Conservation (phyloP, 2,329 filamentous ascomycete genomes). For the Thelonectria discophora region DNA sequence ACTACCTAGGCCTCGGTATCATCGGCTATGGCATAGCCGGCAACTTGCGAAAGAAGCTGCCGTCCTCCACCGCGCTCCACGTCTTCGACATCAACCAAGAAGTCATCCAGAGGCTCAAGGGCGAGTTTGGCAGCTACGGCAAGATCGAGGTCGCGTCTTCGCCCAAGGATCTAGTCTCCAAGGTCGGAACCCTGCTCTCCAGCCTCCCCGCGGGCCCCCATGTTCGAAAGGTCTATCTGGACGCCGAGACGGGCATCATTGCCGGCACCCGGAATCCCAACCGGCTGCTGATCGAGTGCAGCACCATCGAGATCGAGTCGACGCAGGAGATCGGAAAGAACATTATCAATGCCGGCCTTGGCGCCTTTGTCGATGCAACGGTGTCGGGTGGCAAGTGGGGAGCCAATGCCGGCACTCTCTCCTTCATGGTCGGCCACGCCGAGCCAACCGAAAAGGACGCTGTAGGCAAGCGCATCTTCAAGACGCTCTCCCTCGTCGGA, state of each 20-base stretch:
- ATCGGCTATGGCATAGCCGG: constrained; percentile 18
- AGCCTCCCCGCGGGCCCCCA: constrained; percentile 8
- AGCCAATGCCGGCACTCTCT: constrained; percentile 12
- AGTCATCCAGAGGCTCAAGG: neutral
- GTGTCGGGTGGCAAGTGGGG: constrained; percentile 17
- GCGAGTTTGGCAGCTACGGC: constrained; percentile 7
- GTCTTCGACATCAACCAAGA: constrained; percentile 9
- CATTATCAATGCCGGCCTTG: constrained; percentile 9
- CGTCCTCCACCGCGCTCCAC: constrained; percentile 1
- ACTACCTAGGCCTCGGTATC: constrained; percentile 1
- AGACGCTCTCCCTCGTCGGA: constrained; percentile 9
- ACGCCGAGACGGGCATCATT: constrained; percentile 12
- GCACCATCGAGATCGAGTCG: constrained; percentile 18
- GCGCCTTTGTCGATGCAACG: constrained; percentile 16
- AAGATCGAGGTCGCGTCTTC: constrained; percentile 5
- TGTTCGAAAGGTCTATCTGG: constrained; percentile 16
- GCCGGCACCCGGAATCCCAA: constrained; percentile 3
- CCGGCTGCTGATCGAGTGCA: constrained; percentile 17
- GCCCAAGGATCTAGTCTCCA: constrained; percentile 3
- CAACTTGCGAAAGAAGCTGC: constrained; percentile 11
- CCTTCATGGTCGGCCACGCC: constrained; percentile 19
- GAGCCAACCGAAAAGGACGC: neutral
- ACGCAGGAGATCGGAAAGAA: constrained; percentile 7
- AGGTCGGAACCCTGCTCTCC: constrained; percentile 1
- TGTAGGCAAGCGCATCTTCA: constrained; percentile 2